These are phyloP conservation scores for Yamadazyma triangularis DNA, from an alignment of 1,139 yeast genomes.

Conservation along the genomic window DNA sequence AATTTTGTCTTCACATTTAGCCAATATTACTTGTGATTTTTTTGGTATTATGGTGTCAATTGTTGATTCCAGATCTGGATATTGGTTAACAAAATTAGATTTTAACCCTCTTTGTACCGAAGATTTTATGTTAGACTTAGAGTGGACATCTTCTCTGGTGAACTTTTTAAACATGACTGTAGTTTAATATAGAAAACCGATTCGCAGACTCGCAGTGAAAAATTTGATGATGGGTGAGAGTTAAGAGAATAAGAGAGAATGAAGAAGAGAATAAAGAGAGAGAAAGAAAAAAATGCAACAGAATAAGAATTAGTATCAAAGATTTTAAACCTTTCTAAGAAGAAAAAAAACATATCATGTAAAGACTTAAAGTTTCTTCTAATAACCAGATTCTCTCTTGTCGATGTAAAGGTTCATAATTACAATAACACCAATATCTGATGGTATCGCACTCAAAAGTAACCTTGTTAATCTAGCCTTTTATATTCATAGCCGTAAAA, in stretches of 20 bases:
- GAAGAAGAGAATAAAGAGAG: background rate
- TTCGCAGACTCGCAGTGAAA: background rate
- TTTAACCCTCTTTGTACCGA: conserved; percentile 86
- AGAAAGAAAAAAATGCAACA: no score
- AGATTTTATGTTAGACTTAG: conserved; percentile 87
- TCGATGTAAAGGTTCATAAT: conserved; percentile 60
- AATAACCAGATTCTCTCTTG: background rate
- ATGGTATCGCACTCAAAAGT: conserved; percentile 75
- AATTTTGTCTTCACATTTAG: conserved; percentile 87
- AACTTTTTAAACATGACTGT: conserved; percentile 60
- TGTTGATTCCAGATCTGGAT: conserved; percentile 65
- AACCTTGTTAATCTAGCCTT: conserved; percentile 60
- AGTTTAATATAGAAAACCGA: background rate
- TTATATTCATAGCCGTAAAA: conserved; percentile 32
- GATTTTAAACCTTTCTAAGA: no score
- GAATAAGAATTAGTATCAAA: no score
- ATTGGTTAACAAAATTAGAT: conserved; percentile 65
- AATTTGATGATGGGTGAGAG: background rate
- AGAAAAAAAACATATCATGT: no score
- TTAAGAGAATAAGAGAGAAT: background rate
- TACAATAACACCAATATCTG: conserved; percentile 62
- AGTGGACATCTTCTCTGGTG: conserved; percentile 80
- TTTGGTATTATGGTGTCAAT: conserved; percentile 86
- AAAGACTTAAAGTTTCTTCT: no score
- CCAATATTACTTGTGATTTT: conserved; percentile 76